Evolutionary conservation across 805 yeast species (phyloP).

Genomic region (Lipomyces kockii): DNA sequence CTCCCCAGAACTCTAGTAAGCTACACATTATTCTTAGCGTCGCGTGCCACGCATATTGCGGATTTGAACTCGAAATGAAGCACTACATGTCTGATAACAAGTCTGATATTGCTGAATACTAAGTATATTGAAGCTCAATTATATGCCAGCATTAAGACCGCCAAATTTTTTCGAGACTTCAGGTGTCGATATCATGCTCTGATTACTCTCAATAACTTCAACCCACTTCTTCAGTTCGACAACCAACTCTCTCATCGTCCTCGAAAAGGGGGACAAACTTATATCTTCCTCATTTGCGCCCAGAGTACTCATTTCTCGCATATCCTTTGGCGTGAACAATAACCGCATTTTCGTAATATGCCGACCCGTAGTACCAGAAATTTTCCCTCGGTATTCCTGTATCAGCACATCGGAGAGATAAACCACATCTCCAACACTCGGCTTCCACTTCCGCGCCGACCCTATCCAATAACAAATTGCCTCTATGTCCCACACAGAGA

Average conservation of each 20-base stretch:
- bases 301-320: not conserved
- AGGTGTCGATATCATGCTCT: conserved; percentile 9
- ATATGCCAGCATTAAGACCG: not conserved
- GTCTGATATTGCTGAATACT: too few species aligned
- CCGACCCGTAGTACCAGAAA: conserved; percentile 13
- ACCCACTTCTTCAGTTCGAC: conserved; percentile 21
- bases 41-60: too few species aligned
- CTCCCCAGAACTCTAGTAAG: too few species aligned
- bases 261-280: not conserved
- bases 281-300: not conserved
- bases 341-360: conserved; percentile 5
- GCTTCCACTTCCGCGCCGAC: not conserved
- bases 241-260: not conserved
- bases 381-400: not conserved
- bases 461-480: not conserved
- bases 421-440: conserved; percentile 18
- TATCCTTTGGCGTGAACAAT: conserved; percentile 2
- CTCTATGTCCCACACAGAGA: conserved; percentile 16
- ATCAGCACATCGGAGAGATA: conserved; percentile 10
- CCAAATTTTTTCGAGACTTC: not conserved
- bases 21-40: too few species aligned
- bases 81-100: too few species aligned
- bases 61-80: too few species aligned
- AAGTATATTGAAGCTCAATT: too few species aligned
- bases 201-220: conserved; percentile 11